Evolutionary conservation across 805 yeast species (phyloP).

Genomic region (Yarrowia sp.): DNA sequence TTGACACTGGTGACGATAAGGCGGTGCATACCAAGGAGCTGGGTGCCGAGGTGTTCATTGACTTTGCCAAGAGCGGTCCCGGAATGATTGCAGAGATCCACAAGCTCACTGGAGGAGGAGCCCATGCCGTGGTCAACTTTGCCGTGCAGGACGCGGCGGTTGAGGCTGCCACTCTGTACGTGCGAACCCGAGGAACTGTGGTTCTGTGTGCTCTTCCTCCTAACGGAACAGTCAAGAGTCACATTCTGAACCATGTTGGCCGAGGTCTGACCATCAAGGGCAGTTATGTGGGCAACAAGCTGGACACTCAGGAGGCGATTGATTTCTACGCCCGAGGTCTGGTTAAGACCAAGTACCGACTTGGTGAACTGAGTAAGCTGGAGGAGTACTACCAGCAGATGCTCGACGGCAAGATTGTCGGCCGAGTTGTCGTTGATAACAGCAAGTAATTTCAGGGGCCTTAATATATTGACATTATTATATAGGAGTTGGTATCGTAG

Average conservation of each 20-base stretch:
- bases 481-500: too few species aligned
- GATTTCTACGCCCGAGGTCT: slow-evolving; percentile 70
- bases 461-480: too few species aligned
- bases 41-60: slow-evolving; percentile 65
- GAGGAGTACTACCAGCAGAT: slow-evolving; percentile 68
- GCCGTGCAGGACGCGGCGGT: slow-evolving; percentile 71
- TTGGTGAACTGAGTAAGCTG: slow-evolving; percentile 71
- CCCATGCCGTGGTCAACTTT: slow-evolving; percentile 72
- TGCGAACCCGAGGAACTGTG: slow-evolving; percentile 65
- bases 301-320: slow-evolving; percentile 77
- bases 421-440: slow-evolving; percentile 85
- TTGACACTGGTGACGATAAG: slow-evolving; percentile 69
- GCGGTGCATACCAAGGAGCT: slow-evolving; percentile 49
- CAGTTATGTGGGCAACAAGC: slow-evolving; percentile 85
- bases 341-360: slow-evolving; percentile 66
- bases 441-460: slow-evolving; percentile 44
- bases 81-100: slow-evolving; percentile 51
- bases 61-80: slow-evolving; percentile 53
- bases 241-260: slow-evolving; percentile 69
- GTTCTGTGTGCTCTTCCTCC: slow-evolving; percentile 77
- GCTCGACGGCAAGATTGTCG: slow-evolving; percentile 81
- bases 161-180: slow-evolving; percentile 55
- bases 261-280: slow-evolving; percentile 70
- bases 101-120: slow-evolving; percentile 64
- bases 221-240: slow-evolving; percentile 64